Conservation (phyloP, 768 basidiomycete species). For the Phlebiopsis flavidoalba region DNA sequence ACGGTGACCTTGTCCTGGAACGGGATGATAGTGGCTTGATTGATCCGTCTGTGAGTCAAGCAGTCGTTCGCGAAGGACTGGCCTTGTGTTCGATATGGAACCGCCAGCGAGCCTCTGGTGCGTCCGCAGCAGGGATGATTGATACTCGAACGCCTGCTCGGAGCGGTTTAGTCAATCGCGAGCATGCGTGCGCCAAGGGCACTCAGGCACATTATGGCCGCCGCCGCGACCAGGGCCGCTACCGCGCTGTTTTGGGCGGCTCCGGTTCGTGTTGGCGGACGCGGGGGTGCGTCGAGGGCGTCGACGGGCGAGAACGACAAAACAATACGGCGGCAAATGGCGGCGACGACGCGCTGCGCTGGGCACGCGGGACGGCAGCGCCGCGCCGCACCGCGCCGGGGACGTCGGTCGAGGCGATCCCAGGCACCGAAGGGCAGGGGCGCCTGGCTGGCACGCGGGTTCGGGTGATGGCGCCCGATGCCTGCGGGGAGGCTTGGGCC, state of each 20-base stretch:
- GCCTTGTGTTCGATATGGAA: slow-evolving; percentile 13
- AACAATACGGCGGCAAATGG: too few species aligned
- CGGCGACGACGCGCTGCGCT: not conserved
- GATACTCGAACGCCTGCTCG: not conserved
- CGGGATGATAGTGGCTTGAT: slow-evolving; percentile 9
- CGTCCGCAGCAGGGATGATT: slow-evolving; percentile 11
- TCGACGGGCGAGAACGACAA: too few species aligned
- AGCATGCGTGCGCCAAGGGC: not conserved
- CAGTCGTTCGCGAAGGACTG: not conserved
- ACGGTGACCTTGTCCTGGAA: not conserved
- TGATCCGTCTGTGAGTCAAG: slow-evolving; percentile 5
- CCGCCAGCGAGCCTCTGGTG: not conserved
- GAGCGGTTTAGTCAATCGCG: not conserved
- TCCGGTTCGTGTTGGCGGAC: too few species aligned
- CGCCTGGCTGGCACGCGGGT: slow-evolving; percentile 4
- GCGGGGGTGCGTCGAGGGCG: too few species aligned
- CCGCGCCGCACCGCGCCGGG: not conserved
- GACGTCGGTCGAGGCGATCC: not conserved
- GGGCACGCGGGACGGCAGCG: not conserved
- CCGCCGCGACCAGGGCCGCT: not conserved
- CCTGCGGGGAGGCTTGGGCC: slow-evolving; percentile 1
- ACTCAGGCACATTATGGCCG: not conserved
- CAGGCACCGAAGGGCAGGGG: not conserved
- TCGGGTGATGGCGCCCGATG: slow-evolving; percentile 5
- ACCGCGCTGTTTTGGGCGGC: not conserved